Evolutionary conservation across 1,139 yeast genomes (phyloP).

Genomic region (Geotrichum reessii): DNA sequence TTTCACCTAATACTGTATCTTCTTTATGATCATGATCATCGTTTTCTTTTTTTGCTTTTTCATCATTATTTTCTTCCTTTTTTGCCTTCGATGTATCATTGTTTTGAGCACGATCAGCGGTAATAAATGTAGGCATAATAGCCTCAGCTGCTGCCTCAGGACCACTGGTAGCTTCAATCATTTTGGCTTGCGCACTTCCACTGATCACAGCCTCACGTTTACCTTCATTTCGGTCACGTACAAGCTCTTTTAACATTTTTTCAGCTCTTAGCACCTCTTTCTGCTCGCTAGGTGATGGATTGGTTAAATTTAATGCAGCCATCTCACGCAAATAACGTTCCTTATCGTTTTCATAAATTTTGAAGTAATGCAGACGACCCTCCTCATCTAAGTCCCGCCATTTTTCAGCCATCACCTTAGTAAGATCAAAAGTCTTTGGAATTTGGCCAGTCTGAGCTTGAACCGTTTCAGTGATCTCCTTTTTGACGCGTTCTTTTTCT

Average conservation of each 20-base stretch:
- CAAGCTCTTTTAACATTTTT: slow-evolving; percentile 6
- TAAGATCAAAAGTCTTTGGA: slow-evolving; percentile 48
- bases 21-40: background rate
- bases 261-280: slow-evolving; percentile 11
- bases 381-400: slow-evolving; percentile 76
- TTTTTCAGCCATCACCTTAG: slow-evolving; percentile 73
- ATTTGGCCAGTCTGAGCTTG: slow-evolving; percentile 39
- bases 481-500: slow-evolving; percentile 69
- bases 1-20: background rate
- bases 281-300: slow-evolving; percentile 25
- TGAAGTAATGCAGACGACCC: slow-evolving; percentile 68
- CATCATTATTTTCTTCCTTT: background rate
- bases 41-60: background rate
- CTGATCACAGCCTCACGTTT: background rate
- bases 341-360: slow-evolving; percentile 74
- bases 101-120: background rate
- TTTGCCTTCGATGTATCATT: background rate
- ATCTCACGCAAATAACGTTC: slow-evolving; percentile 69
- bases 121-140: background rate
- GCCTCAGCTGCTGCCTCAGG: background rate
- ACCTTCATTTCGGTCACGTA: slow-evolving; percentile 19
- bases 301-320: slow-evolving; percentile 49
- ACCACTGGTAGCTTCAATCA: slow-evolving; percentile 6
- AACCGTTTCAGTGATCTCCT: slow-evolving; percentile 43
- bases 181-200: slow-evolving; percentile 6